A percentile compares a stretch with the other conserved stretches of the same genome.
Conservation (phyloP, 495 filamentous ascomycete species). For the Mycothermus thermophilus region DNA sequence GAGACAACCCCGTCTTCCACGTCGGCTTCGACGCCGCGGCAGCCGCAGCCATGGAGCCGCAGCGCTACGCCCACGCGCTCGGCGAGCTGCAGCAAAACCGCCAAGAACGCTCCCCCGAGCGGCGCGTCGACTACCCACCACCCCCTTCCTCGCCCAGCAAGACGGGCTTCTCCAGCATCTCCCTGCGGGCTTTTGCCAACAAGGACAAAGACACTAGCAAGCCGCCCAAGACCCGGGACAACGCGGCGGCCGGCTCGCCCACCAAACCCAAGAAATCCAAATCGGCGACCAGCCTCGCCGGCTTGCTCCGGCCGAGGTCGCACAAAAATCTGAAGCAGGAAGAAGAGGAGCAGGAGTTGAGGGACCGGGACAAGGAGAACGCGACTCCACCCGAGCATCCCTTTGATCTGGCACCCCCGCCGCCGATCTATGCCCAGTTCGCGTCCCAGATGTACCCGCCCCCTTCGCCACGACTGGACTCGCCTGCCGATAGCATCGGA, state of each 20-base stretch:
- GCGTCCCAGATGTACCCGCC: constrained; percentile 19
- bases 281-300: constrained; percentile 63
- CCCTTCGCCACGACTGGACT: neutral
- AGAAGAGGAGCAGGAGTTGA: too few relatives aligned
- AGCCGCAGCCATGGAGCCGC: constrained; percentile 4
- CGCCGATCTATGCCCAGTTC: constrained; percentile 72
- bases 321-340: constrained; percentile 38
- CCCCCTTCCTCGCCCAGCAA: constrained; percentile 36
- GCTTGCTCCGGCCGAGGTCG: constrained; percentile 45
- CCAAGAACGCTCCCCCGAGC: constrained; percentile 29
- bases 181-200: constrained; percentile 44
- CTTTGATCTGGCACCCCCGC: constrained; percentile 30
- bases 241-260: constrained; percentile 22
- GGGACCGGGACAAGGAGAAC: constrained; percentile 83
- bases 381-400: constrained; percentile 37
- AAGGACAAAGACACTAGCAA: constrained; percentile 39
- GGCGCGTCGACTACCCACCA: constrained; percentile 7
- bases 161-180: constrained; percentile 53
- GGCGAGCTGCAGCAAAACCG: constrained; percentile 38
- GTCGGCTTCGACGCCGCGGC: constrained; percentile 7
- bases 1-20: constrained; percentile 7
- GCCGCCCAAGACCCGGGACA: constrained; percentile 32
- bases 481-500: neutral
- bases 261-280: constrained; percentile 69
- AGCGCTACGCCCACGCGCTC: constrained; percentile 25